These are phyloP conservation scores for Debaryomycetaceae sp. DNA, from an alignment of 1,139 yeast genomes.

Conservation along the genomic window DNA sequence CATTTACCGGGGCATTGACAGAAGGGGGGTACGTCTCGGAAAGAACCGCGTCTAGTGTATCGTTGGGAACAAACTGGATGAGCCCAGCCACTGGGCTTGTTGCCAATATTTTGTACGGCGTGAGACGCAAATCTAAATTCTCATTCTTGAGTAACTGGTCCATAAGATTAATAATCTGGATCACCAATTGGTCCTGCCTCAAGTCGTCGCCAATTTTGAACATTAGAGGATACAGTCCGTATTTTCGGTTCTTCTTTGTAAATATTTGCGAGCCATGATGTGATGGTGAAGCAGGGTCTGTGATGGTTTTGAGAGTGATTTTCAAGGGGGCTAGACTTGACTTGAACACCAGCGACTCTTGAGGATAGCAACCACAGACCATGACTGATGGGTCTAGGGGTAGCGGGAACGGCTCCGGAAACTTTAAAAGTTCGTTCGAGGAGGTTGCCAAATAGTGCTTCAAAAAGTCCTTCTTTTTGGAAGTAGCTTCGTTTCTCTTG, in stretches of 20 bases:
- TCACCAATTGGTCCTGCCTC: constrained; percentile 91
- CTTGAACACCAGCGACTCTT: constrained; percentile 78
- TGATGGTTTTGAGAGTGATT: constrained; percentile 58
- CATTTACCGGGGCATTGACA: constrained; percentile 1
- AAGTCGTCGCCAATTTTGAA: constrained; percentile 94
- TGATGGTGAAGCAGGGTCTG: constrained; percentile 7
- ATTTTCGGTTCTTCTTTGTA: constrained; percentile 21
- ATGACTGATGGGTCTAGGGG: constrained; percentile 64
- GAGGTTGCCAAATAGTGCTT: constrained; percentile 30
- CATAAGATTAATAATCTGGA: constrained; percentile 86
- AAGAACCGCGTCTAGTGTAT: constrained; percentile 75
- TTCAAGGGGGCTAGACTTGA: constrained; percentile 84
- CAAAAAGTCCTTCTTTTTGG: constrained; percentile 31
- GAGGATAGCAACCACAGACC: constrained; percentile 68
- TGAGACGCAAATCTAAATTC: constrained; percentile 75
- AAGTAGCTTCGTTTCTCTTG: constrained; percentile 34
- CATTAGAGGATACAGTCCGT: constrained; percentile 70
- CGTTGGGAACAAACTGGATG: constrained; percentile 86
- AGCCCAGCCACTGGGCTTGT: constrained; percentile 88
- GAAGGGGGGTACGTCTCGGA: constrained; percentile 42
- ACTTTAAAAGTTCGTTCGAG: constrained; percentile 29
- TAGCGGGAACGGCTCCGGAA: constrained; percentile 46
- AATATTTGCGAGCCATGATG: constrained; percentile 20
- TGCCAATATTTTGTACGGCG: constrained; percentile 86
- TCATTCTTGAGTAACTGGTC: constrained; percentile 82